phyloP scores from a whole-genome alignment of 164 flowering plant species.

The Magnolia sinica region DNA sequence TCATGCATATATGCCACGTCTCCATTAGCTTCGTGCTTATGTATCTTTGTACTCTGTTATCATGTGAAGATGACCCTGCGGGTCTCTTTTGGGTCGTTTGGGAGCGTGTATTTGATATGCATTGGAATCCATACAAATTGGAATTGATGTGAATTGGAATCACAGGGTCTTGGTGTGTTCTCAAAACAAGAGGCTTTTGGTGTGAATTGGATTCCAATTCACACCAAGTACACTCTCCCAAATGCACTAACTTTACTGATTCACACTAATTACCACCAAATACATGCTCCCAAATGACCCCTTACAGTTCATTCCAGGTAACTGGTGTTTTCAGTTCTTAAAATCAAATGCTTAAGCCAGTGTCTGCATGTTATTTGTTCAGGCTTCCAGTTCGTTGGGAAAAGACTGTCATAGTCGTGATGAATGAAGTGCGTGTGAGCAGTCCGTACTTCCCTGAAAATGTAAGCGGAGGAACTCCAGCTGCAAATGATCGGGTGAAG shows the following conservation, averaged over 20 bases:
- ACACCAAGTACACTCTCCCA: no score
- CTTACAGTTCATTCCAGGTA: neutral
- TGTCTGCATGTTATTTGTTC: slow-evolving; percentile 9
- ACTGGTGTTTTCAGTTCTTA: neutral
- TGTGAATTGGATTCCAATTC: no score
- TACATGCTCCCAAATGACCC: neutral
- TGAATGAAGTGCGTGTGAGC: slow-evolving; percentile 88
- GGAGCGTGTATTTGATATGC: no score
- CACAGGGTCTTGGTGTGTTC: no score
- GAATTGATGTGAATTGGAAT: no score
- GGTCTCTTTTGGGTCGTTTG: no score
- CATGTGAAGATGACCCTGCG: no score
- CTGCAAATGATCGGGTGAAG: slow-evolving; percentile 92
- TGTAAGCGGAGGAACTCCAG: slow-evolving; percentile 83
- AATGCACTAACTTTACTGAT: no score
- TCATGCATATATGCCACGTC: neutral
- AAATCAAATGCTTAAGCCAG: neutral
- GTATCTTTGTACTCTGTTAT: neutral
- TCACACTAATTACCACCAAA: no score
- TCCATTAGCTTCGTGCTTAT: neutral
- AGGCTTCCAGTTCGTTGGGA: slow-evolving; percentile 99
- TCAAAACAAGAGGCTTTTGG: no score
- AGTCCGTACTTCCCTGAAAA: slow-evolving; percentile 88
- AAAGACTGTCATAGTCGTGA: slow-evolving; percentile 75
- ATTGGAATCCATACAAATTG: no score